Conservation (phyloP, 2,329 filamentous ascomycete species). For the Penicillium hordei region DNA sequence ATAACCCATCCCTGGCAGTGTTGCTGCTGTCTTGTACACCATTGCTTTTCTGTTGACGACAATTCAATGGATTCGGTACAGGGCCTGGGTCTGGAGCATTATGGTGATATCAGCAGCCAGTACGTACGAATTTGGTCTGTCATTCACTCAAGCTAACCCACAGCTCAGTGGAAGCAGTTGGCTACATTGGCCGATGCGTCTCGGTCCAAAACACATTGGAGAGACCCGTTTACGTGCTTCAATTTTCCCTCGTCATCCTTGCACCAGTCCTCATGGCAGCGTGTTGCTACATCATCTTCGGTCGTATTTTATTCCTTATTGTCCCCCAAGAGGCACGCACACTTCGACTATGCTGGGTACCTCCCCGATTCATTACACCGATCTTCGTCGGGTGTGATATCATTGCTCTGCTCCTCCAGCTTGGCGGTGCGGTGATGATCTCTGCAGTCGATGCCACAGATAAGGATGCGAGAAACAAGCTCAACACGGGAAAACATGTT, state of each 20-base stretch:
- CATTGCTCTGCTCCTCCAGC: slow-evolving; percentile 41
- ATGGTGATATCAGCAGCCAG: slow-evolving; percentile 36
- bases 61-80: slow-evolving; percentile 35
- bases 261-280: slow-evolving; percentile 45
- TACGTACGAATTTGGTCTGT: slow-evolving; percentile 17
- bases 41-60: slow-evolving; percentile 27
- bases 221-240: slow-evolving; percentile 34
- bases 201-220: slow-evolving; percentile 29
- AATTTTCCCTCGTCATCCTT: slow-evolving; percentile 42
- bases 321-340: slow-evolving; percentile 37
- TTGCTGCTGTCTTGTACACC: slow-evolving; percentile 31
- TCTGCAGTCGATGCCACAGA: slow-evolving; percentile 32
- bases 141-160: neutral
- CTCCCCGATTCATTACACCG: slow-evolving; percentile 36
- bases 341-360: slow-evolving; percentile 39
- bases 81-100: slow-evolving; percentile 33
- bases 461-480: slow-evolving; percentile 26
- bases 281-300: slow-evolving; percentile 42
- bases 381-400: slow-evolving; percentile 47
- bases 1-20: slow-evolving; percentile 31
- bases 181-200: slow-evolving; percentile 36
- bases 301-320: slow-evolving; percentile 43
- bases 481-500: slow-evolving; percentile 40
- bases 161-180: slow-evolving; percentile 40
- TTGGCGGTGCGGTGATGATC: slow-evolving; percentile 42